These are phyloP conservation scores for Rhizopus arrhizus DNA, from an alignment of 371 early-diverging fungal species.

Conservation along the genomic window DNA sequence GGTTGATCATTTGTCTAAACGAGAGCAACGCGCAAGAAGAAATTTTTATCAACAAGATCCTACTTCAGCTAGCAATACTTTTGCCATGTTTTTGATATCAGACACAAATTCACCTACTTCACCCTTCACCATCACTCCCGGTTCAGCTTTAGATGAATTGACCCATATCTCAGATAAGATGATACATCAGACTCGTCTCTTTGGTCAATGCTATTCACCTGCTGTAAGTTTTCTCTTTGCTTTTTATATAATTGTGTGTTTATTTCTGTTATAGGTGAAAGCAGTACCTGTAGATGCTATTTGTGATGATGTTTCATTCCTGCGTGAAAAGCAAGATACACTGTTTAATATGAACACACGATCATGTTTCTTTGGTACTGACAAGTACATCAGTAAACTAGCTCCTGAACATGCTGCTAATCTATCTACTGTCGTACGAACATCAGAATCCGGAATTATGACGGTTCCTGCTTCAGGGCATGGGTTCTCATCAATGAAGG, in stretches of 20 bases:
- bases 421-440: slow-evolving; percentile 24
- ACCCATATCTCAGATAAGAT: slow-evolving; percentile 33
- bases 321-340: slow-evolving; percentile 52
- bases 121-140: slow-evolving; percentile 21
- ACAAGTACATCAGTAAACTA: slow-evolving; percentile 27
- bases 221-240: slow-evolving; percentile 19
- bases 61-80: slow-evolving; percentile 43
- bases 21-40: slow-evolving; percentile 43
- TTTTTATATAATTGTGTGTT: slow-evolving; percentile 4
- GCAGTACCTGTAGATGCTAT: slow-evolving; percentile 69
- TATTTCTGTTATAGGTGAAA: slow-evolving; percentile 47
- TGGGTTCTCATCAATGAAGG: slow-evolving; percentile 50
- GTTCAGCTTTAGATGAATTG: slow-evolving; percentile 36
- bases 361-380: slow-evolving; percentile 54
- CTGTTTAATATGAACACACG: slow-evolving; percentile 56
- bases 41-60: slow-evolving; percentile 39
- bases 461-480: slow-evolving; percentile 37
- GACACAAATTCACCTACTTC: slow-evolving; percentile 39
- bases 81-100: slow-evolving; percentile 47
- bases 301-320: slow-evolving; percentile 70
- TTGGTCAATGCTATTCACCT: slow-evolving; percentile 43
- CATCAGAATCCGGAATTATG: slow-evolving; percentile 38
- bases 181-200: slow-evolving; percentile 21
- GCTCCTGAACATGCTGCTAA: slow-evolving; percentile 25
- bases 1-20: slow-evolving; percentile 47